Conservation (phyloP, 371 early-diverging fungal species). For the Rhizomucor miehei region DNA sequence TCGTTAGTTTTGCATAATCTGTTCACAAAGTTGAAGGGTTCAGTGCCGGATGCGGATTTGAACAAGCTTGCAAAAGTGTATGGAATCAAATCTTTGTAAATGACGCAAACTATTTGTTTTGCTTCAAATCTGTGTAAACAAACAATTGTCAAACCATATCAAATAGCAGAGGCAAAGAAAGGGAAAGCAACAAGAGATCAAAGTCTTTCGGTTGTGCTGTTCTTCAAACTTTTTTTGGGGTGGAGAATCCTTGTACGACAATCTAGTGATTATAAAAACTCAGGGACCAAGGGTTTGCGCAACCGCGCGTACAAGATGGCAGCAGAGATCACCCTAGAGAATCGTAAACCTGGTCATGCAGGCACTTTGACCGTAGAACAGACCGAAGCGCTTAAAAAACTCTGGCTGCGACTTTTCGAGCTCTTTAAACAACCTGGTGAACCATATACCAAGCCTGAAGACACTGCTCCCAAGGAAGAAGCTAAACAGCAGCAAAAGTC, state of each 20-base stretch:
- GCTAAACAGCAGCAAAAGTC: background rate
- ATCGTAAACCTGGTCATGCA: conserved; percentile 29
- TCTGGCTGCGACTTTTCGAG: conserved; percentile 53
- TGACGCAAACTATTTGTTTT: too few species aligned
- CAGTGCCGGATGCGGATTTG: conserved; percentile 2
- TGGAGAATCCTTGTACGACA: too few species aligned
- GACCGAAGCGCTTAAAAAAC: conserved; percentile 42
- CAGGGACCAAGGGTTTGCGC: too few species aligned
- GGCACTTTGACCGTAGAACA: conserved; percentile 49
- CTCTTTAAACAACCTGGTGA: conserved; percentile 40
- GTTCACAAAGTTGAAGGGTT: conserved; percentile 7
- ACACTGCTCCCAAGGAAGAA: background rate
- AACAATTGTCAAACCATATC: too few species aligned
- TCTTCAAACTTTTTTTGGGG: too few species aligned
- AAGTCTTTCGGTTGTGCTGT: too few species aligned
- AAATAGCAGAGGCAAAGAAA: too few species aligned
- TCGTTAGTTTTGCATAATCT: conserved; percentile 9
- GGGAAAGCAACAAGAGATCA: too few species aligned
- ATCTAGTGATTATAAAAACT: too few species aligned
- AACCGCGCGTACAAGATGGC: conserved; percentile 2
- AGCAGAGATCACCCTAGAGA: conserved; percentile 6
- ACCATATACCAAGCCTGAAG: conserved; percentile 3
- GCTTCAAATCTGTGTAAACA: too few species aligned
- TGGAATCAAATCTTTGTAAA: conserved; percentile 6
- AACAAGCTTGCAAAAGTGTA: conserved; percentile 10